phyloP scores from a whole-genome alignment of 192 early-diverging fungal species.

The Backusella tarrabulga region DNA sequence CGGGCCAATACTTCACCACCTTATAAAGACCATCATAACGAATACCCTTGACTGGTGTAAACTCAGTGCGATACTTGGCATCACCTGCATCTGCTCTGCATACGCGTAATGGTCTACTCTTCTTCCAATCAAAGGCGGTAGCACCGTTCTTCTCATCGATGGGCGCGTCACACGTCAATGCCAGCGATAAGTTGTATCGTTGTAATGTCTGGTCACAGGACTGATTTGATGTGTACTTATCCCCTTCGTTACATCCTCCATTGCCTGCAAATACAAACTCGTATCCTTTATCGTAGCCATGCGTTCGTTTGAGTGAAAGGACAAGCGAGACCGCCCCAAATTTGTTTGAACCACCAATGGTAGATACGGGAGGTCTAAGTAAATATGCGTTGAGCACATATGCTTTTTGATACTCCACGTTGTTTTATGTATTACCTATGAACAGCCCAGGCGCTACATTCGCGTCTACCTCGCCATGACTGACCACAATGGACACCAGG shows the following conservation, averaged over 20 bases:
- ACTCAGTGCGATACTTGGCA: conserved; percentile 46
- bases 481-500: conserved; percentile 60
- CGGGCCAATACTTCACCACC: conserved; percentile 61
- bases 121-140: conserved; percentile 49
- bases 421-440: conserved; percentile 35
- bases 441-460: conserved; percentile 48
- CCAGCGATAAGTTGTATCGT: conserved; percentile 56
- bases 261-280: conserved; percentile 70
- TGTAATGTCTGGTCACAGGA: conserved; percentile 57
- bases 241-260: conserved; percentile 55
- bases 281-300: conserved; percentile 60
- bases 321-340: conserved; percentile 61
- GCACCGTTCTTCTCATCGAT: conserved; percentile 42
- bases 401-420: background rate
- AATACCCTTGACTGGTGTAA: conserved; percentile 36
- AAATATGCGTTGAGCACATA: background rate
- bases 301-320: conserved; percentile 54
- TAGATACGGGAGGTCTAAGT: conserved; percentile 58
- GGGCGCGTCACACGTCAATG: conserved; percentile 52
- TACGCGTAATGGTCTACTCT: conserved; percentile 57
- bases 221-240: conserved; percentile 54
- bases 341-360: conserved; percentile 55
- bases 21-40: conserved; percentile 72
- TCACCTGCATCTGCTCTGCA: conserved; percentile 50
- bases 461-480: conserved; percentile 51